These are phyloP conservation scores for Coix lacrymajobi DNA, from an alignment of 176 grass and related monocot genomes.

Conservation along the genomic window DNA sequence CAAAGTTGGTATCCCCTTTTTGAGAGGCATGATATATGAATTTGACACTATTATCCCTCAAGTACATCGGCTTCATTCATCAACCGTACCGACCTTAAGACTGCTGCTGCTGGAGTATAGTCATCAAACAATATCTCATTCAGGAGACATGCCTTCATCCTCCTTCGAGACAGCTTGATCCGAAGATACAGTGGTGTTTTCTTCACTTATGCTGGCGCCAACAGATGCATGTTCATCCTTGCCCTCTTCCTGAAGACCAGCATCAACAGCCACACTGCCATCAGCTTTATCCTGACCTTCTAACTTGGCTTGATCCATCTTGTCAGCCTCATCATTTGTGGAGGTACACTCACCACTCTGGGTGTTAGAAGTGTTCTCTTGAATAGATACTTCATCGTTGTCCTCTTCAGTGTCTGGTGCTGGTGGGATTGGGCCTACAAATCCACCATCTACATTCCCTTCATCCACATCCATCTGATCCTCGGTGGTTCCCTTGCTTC, in stretches of 20 bases:
- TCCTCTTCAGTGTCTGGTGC: slow-evolving; percentile 12
- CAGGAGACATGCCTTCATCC: background rate
- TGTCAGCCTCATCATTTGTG: background rate
- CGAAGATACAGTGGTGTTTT: background rate
- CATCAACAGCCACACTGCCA: background rate
- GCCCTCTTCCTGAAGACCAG: background rate
- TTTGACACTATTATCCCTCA: background rate
- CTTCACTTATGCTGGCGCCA: background rate
- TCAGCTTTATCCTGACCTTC: background rate
- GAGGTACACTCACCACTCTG: background rate
- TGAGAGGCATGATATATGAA: background rate
- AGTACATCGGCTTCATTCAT: too few relatives aligned
- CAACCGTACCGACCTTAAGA: too few relatives aligned
- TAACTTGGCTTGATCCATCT: background rate
- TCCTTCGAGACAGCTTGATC: background rate
- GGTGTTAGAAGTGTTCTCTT: background rate
- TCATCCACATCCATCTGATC: slow-evolving; percentile 27
- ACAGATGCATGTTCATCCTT: background rate
- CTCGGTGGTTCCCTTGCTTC: slow-evolving; percentile 4
- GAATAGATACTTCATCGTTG: background rate
- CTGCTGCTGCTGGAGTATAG: background rate
- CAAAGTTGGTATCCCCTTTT: background rate
- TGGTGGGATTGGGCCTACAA: slow-evolving; percentile 28
- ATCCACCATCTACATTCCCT: background rate
- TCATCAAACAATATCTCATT: slow-evolving; percentile 12